A percentile compares a stretch with the other conserved stretches of the same genome.
phyloP scores from a whole-genome alignment of 768 basidiomycete species.

The Pisolithus orientalis region DNA sequence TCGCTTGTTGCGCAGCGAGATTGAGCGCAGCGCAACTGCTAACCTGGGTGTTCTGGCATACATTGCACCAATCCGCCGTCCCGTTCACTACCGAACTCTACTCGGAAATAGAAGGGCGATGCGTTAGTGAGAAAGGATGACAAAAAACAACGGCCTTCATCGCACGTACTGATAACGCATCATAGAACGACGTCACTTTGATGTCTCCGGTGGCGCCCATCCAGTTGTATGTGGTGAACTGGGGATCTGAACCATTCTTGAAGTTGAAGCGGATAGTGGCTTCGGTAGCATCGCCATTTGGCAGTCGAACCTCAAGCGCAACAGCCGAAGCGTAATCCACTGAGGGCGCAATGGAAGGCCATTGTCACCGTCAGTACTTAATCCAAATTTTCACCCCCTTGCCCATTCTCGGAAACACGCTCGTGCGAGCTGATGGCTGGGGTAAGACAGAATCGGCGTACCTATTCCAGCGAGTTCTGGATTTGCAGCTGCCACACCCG shows the following conservation, averaged over 20 bases:
- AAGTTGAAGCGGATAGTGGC: constrained; percentile 59
- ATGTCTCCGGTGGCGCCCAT: constrained; percentile 43
- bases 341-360: constrained; percentile 15
- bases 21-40: constrained; percentile 51
- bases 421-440: neutral
- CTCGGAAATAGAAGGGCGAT: neutral
- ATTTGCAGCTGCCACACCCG: constrained; percentile 43
- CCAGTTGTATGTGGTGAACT: constrained; percentile 44
- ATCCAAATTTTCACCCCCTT: neutral
- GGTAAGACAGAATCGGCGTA: constrained; percentile 14
- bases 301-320: constrained; percentile 53
- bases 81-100: constrained; percentile 48
- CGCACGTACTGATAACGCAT: constrained; percentile 31
- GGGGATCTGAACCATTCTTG: constrained; percentile 56
- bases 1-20: constrained; percentile 21
- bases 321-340: constrained; percentile 58
- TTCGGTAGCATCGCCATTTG: constrained; percentile 33
- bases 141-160: neutral
- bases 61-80: constrained; percentile 51
- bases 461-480: constrained; percentile 56
- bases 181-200: constrained; percentile 46
- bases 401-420: neutral
- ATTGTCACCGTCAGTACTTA: neutral
- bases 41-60: constrained; percentile 50
- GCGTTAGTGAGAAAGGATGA: neutral